Percentiles rank a stretch among this genome's conserved stretches.
Evolutionary conservation across 2,329 filamentous ascomycete species (phyloP).

Genomic region (Ascochyta pisi): DNA sequence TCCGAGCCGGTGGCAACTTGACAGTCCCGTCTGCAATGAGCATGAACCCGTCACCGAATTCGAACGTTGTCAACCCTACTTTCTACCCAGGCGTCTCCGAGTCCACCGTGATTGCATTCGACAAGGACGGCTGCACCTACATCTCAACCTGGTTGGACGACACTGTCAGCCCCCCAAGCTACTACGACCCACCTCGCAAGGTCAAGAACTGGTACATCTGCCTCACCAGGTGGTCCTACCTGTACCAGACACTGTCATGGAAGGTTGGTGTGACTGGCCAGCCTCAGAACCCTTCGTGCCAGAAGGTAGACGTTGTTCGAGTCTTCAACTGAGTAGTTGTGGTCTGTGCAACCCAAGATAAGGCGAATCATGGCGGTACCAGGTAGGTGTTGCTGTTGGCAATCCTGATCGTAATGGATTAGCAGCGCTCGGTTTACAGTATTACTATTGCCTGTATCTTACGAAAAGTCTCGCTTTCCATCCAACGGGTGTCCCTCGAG

Average conservation of each 20-base stretch:
- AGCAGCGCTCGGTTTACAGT: neutral
- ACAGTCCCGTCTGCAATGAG: conserved; percentile 37
- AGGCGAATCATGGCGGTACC: neutral
- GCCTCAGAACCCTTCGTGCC: conserved; percentile 55
- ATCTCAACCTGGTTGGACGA: conserved; percentile 48
- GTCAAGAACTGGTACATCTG: conserved; percentile 54
- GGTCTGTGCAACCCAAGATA: neutral
- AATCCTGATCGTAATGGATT: neutral
- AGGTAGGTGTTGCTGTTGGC: neutral
- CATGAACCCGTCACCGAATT: conserved; percentile 35
- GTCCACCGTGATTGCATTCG: conserved; percentile 46
- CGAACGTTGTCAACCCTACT: conserved; percentile 52
- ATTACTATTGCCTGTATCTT: neutral
- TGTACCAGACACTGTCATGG: conserved; percentile 52
- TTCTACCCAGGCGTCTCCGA: conserved; percentile 40
- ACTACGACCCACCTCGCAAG: conserved; percentile 18
- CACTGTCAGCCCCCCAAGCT: conserved; percentile 38
- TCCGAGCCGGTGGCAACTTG: conserved; percentile 9
- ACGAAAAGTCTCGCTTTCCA: neutral
- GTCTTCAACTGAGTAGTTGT: conserved; percentile 22
- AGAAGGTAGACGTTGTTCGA: conserved; percentile 49
- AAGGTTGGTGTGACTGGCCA: conserved; percentile 41
- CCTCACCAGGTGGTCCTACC: conserved; percentile 46
- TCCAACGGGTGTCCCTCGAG: neutral
- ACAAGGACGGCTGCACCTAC: conserved; percentile 46